phyloP scores from a whole-genome alignment of 2,329 filamentous ascomycete genomes.

The Pseudocercospora musae region DNA sequence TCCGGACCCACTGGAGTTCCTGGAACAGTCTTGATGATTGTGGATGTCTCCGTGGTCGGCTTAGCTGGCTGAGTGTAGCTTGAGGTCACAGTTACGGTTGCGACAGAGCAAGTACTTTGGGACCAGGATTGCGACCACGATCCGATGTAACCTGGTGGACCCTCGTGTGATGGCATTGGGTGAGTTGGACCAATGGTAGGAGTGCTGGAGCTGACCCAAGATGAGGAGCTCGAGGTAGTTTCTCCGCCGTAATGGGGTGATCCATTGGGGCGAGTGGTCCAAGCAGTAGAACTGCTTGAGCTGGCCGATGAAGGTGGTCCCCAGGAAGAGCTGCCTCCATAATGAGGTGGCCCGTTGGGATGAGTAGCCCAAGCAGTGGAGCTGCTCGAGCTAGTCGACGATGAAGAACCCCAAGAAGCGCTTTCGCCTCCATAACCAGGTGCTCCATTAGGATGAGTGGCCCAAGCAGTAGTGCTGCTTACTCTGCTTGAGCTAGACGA shows the following conservation, averaged over 20 bases:
- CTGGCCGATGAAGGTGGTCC: not conserved
- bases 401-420: not conserved
- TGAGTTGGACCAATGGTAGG: not conserved
- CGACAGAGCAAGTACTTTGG: not conserved
- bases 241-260: not conserved
- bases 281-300: not conserved
- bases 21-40: not conserved
- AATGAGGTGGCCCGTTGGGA: not conserved
- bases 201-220: not conserved
- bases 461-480: not conserved
- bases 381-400: not conserved
- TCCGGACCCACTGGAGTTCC: not conserved
- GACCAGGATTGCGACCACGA: constrained; percentile 1
- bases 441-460: not conserved
- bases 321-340: not conserved
- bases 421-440: constrained; percentile 1
- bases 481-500: not conserved
- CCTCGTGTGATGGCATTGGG: too few species aligned
- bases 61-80: not conserved
- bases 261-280: not conserved
- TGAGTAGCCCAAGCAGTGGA: not conserved
- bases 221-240: not conserved
- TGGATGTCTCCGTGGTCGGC: not conserved
- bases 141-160: not conserved
- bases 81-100: not conserved